phyloP scores from a whole-genome alignment of 1,284 basidiomycete genomes.

The Sporisorium graminicola region DNA sequence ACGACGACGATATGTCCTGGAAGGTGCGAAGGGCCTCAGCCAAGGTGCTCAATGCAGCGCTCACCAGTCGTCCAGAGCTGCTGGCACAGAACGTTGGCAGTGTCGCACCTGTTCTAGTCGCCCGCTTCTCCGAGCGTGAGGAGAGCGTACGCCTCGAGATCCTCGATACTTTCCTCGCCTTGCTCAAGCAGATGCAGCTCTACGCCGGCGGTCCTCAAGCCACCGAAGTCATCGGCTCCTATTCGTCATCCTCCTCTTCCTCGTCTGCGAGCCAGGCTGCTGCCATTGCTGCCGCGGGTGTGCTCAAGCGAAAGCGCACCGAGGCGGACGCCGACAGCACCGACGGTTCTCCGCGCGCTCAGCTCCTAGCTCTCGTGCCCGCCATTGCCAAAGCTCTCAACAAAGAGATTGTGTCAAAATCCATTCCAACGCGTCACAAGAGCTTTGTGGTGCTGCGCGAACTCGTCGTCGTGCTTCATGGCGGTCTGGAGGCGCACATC shows the following conservation, averaged over 20 bases:
- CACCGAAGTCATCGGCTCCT: slow-evolving; percentile 75
- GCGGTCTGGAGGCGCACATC: slow-evolving; percentile 82
- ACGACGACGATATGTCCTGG: slow-evolving; percentile 99
- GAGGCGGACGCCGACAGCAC: slow-evolving; percentile 49
- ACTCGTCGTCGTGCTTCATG: slow-evolving; percentile 83
- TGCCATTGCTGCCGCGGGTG: slow-evolving; percentile 56
- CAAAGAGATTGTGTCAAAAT: slow-evolving; percentile 86
- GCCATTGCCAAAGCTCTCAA: slow-evolving; percentile 83
- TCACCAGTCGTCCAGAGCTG: slow-evolving; percentile 88
- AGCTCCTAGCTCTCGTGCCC: slow-evolving; percentile 77
- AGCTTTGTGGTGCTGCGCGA: slow-evolving; percentile 84
- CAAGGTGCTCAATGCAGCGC: slow-evolving; percentile 85
- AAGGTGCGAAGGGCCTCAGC: slow-evolving; percentile 94
- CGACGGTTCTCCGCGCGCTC: slow-evolving; percentile 60
- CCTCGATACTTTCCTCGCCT: slow-evolving; percentile 84
- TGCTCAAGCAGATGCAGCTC: slow-evolving; percentile 81
- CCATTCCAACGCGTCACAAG: slow-evolving; percentile 84
- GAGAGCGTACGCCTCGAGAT: slow-evolving; percentile 95
- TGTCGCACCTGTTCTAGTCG: slow-evolving; percentile 87
- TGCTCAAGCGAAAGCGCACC: slow-evolving; percentile 69
- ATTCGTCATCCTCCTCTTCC: slow-evolving; percentile 29
- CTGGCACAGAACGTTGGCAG: slow-evolving; percentile 82
- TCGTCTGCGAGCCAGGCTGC: slow-evolving; percentile 36
- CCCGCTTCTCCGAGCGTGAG: slow-evolving; percentile 93
- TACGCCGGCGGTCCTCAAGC: slow-evolving; percentile 72